phyloP scores from a whole-genome alignment of 805 yeast species.

The Zygosaccharomyces lentus region DNA sequence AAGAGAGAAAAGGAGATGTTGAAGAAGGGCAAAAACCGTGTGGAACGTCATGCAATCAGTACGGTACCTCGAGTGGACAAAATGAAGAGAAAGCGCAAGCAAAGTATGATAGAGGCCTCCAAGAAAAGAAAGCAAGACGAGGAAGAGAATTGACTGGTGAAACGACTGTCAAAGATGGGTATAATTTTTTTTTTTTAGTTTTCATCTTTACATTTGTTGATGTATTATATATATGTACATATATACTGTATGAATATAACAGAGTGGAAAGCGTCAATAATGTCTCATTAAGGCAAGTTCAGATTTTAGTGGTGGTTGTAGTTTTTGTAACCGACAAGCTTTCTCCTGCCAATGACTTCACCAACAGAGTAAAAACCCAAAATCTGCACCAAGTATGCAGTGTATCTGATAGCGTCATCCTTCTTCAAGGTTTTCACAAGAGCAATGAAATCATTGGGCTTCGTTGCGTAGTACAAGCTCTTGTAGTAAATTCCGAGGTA shows the following conservation, averaged over 20 bases:
- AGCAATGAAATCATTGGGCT: conserved; percentile 57
- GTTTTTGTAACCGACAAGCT: conserved; percentile 75
- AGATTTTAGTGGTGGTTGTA: conserved; percentile 13
- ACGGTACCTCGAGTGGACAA: conserved; percentile 74
- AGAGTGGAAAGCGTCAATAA: conserved; percentile 8
- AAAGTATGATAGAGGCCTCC: conserved; percentile 72
- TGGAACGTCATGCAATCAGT: conserved; percentile 67
- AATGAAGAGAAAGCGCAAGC: conserved; percentile 56
- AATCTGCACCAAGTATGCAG: conserved; percentile 75
- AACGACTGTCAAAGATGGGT: neutral
- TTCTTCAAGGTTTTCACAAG: conserved; percentile 47
- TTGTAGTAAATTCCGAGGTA: conserved; percentile 53
- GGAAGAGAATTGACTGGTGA: neutral
- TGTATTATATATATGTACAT: conserved; percentile 13
- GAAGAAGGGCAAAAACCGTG: conserved; percentile 46
- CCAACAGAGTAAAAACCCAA: conserved; percentile 91
- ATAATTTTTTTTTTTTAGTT: neutral
- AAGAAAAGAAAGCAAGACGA: conserved; percentile 49
- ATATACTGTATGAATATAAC: conserved; percentile 15
- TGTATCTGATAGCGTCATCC: conserved; percentile 58
- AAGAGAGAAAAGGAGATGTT: conserved; percentile 58
- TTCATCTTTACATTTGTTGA: conserved; percentile 6
- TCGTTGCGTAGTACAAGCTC: conserved; percentile 42
- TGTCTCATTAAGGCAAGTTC: conserved; percentile 3
- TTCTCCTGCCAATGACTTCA: conserved; percentile 95